Base-by-base conservation (phyloP, 2,329 filamentous ascomycete genomes). In the Fusarium brachygibbosum region DNA sequence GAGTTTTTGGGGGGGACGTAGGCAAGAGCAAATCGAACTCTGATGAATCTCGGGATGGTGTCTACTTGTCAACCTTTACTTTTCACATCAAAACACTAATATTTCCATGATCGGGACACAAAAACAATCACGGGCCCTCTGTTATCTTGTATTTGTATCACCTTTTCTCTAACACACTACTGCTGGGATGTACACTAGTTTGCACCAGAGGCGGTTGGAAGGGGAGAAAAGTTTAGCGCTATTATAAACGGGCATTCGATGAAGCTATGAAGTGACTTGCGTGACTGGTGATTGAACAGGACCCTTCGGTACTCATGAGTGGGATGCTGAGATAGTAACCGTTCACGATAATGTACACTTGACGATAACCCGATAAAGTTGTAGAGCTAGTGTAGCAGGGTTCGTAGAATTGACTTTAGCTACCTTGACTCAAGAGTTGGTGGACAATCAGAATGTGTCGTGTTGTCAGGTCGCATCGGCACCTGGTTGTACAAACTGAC, bases 181-280 rank as follows among this genome's bases (percentile, higher is more conserved):
- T 74, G 75, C 76, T 77, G 76, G 78, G 77, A 76, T 79, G 77
- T 78, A 78, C 71, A 74, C 73, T 79, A 79, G 76, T 74, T 77
- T 77, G 67, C 71, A 74, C 73, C 68, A 67, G 73, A 74, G 64
- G 71, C 67, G 73, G 75, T 69, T 68, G 70, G 75, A 53, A 69
- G 63, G 71, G 74, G 74, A 75, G 76, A 76, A 78, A 74, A 76
- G 73, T 54, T 75, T 57, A 75, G 75, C 75, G 77, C 76, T 75
- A 76, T 75, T 68, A 74, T 71, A 75, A 74, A 62, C 72, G 74
- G 76, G 75, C 74, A 69, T 72, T 75, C 76, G 73, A 63, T 73
- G 66, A 69, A 65, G 42, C 52, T 67, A 67, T 48, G 45, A 56
- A 40, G 23, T 25, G 31, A 37, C 53, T 46, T 37, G 14, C 52